Evolutionary conservation across 1,284 basidiomycete genomes (phyloP), one percentile per base, ranked within the genome.

Genomic region (Paramarasmius palmivorus): DNA sequence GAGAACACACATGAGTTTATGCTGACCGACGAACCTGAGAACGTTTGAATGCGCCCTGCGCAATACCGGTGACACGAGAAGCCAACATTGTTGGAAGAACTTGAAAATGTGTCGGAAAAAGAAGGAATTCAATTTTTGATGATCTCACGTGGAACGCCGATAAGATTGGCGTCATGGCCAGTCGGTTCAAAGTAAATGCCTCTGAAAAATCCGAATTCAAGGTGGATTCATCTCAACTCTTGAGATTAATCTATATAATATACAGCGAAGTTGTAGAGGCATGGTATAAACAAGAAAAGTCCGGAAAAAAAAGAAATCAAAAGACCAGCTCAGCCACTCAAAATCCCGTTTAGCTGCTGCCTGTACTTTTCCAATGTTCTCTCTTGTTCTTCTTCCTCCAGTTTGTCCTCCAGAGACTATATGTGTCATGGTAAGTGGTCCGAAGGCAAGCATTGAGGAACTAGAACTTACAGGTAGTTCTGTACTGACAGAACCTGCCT

Each of bases 301-400:
- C 14, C 20, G 20, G 34, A 26, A 22, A 23, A 53, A 50, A 46
- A 19, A 17, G 32, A 20, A 53, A 56, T 39, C 38, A 17, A 22
- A 52, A 46, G 23, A 25, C 8, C 34, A 59, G 61, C 56, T 70
- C 66, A 90, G 57, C 83, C 81, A 62, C 90, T 93, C 62, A 96
- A 76, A 41, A 95, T 73, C 49, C 92, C 93, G 56, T 91, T 86
- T 61, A 95, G 79, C 67, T 95, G 88, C 62, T 88, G 82, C 64
- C 91, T 86, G 73, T 95, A 95, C 61, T 88, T 82, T 69, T 92
- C 90, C 85, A 95, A 88, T 61, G 89, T 89, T 55, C 82, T 81
- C 67, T 93, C 92, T 53, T 83, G 85, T 70, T 91, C 90, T 64
- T 89, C 89, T 62, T 94, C 92, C 60, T 88, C 83, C 63, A 84